These are phyloP conservation scores for Phialemoniopsis sp. DNA, from an alignment of 2,329 filamentous ascomycete species.

Conservation along the genomic window DNA sequence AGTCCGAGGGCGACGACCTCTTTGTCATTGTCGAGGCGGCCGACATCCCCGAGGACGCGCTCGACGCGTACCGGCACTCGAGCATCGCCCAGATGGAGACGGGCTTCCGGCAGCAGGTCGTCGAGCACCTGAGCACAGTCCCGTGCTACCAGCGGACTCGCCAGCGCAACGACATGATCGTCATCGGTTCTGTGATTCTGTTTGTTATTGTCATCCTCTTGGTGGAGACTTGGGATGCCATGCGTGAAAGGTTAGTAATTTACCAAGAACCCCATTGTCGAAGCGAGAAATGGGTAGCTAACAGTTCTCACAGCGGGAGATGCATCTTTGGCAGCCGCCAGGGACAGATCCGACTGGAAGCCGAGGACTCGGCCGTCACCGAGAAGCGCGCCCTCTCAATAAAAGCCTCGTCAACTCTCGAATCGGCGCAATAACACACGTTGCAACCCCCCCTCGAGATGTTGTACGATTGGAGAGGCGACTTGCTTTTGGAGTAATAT, in stretches of 20 bases:
- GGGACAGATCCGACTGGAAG: slow-evolving; percentile 10
- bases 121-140: background rate
- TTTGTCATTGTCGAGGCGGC: no score
- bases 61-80: slow-evolving; percentile 1
- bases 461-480: background rate
- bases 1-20: no score
- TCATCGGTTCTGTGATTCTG: slow-evolving; percentile 20
- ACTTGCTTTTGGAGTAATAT: background rate
- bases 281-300: no score
- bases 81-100: slow-evolving; percentile 2
- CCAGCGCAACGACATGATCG: slow-evolving; percentile 20
- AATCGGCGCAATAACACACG: background rate
- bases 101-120: background rate
- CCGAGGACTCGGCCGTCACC: background rate
- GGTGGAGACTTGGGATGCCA: slow-evolving; percentile 18
- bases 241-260: slow-evolving; percentile 14
- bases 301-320: no score
- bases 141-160: slow-evolving; percentile 13
- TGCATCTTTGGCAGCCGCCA: background rate
- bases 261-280: no score
- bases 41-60: no score
- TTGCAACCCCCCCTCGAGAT: no score
- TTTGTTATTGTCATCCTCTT: slow-evolving; percentile 22
- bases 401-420: slow-evolving; percentile 2
- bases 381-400: slow-evolving; percentile 8